Conservation (phyloP, 2,329 filamentous ascomycete genomes). For the Pseudogymnoascus destructans region DNA sequence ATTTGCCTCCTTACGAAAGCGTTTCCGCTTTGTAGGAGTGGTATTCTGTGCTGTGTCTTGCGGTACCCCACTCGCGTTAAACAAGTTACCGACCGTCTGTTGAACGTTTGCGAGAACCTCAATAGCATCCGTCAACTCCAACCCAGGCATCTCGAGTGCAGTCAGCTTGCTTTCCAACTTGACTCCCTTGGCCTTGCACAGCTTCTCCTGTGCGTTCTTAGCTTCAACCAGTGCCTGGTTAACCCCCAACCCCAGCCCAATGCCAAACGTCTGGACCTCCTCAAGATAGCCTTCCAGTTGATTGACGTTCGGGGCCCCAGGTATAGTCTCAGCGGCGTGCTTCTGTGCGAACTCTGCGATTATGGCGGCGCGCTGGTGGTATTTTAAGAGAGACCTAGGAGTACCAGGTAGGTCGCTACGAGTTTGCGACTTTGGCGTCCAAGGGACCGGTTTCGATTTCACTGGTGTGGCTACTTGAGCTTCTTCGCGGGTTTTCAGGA, state of each 20-base stretch:
- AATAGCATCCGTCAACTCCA: not conserved
- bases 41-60: not conserved
- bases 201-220: not conserved
- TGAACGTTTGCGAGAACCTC: slow-evolving; percentile 1
- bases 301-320: not conserved
- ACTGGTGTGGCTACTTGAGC: not conserved
- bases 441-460: not conserved
- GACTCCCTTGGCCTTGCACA: not conserved
- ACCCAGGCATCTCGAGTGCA: not conserved
- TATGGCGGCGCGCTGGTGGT: not conserved
- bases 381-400: not conserved
- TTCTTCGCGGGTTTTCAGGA: not conserved
- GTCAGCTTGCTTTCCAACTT: not conserved
- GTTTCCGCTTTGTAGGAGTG: not conserved
- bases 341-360: not conserved
- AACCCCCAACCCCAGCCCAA: not conserved
- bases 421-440: not conserved
- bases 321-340: not conserved
- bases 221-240: slow-evolving; percentile 5
- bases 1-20: not conserved
- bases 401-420: not conserved
- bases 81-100: not conserved
- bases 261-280: not conserved
- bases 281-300: not conserved
- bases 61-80: not conserved